These are phyloP conservation scores for Eucalyptus albens DNA, from an alignment of 345 rosid genomes.

Conservation along the genomic window DNA sequence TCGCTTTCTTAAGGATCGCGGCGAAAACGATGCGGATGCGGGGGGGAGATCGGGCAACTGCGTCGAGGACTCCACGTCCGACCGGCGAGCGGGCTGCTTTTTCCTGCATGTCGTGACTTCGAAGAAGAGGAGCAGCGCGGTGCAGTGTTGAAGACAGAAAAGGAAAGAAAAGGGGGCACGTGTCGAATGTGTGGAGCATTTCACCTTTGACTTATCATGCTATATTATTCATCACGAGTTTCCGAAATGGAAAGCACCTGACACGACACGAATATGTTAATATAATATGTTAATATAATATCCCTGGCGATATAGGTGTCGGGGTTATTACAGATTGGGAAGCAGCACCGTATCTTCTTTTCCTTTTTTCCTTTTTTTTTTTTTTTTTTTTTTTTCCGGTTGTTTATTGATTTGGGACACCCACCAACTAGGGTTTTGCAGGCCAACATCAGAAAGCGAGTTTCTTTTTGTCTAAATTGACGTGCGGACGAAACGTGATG, in stretches of 20 bases:
- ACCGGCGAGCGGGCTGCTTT: too few relatives aligned
- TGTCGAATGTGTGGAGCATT: neutral
- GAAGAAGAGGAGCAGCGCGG: too few relatives aligned
- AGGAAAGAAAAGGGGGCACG: neutral
- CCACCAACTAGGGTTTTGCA: neutral
- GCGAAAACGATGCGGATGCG: too few relatives aligned
- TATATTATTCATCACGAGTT: neutral
- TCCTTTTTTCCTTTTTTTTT: neutral
- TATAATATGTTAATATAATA: too few relatives aligned
- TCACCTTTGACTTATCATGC: neutral
- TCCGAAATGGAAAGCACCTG: neutral
- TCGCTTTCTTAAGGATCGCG: too few relatives aligned
- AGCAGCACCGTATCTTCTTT: neutral
- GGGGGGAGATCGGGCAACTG: too few relatives aligned
- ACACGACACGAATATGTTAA: too few relatives aligned
- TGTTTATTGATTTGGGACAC: neutral
- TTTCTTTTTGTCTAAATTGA: neutral
- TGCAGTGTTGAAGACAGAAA: too few relatives aligned
- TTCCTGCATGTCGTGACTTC: too few relatives aligned
- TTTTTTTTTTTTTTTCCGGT: neutral
- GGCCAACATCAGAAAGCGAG: neutral
- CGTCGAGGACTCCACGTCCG: too few relatives aligned
- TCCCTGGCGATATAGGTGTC: too few relatives aligned
- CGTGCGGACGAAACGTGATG: neutral
- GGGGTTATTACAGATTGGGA: neutral